Conservation (phyloP, 495 filamentous ascomycete genomes). For the Aspergillus steynii region DNA sequence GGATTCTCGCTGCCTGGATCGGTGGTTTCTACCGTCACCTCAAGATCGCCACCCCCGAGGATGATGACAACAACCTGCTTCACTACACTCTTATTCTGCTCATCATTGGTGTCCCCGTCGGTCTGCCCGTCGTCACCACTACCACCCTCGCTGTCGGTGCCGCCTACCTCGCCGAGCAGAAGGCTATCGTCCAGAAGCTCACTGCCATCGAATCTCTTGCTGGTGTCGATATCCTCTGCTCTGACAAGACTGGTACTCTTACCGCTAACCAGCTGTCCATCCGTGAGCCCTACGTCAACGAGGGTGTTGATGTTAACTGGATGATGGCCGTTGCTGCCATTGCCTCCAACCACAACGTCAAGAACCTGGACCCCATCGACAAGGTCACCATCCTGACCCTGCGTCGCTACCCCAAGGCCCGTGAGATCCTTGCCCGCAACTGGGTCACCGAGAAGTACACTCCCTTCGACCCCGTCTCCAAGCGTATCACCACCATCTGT, state of each 20-base stretch:
- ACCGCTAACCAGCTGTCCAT: slow-evolving; percentile 76
- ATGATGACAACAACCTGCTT: slow-evolving; percentile 55
- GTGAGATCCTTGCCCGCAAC: slow-evolving; percentile 66
- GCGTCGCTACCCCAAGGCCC: slow-evolving; percentile 71
- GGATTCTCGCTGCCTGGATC: slow-evolving; percentile 71
- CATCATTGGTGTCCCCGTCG: slow-evolving; percentile 74
- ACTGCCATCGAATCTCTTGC: slow-evolving; percentile 76
- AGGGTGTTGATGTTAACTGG: slow-evolving; percentile 77
- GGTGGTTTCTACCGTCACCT: slow-evolving; percentile 75
- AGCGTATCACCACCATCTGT: slow-evolving; percentile 71
- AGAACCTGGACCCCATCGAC: slow-evolving; percentile 75
- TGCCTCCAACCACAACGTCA: slow-evolving; percentile 75
- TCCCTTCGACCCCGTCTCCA: slow-evolving; percentile 77
- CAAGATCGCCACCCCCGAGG: slow-evolving; percentile 63
- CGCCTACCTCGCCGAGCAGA: slow-evolving; percentile 71
- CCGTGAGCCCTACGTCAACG: slow-evolving; percentile 72
- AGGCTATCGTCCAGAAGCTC: slow-evolving; percentile 75
- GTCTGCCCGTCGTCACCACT: slow-evolving; percentile 73
- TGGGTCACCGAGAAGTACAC: slow-evolving; percentile 76
- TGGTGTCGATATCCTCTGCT: slow-evolving; percentile 76
- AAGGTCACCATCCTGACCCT: slow-evolving; percentile 75
- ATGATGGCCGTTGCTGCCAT: slow-evolving; percentile 77
- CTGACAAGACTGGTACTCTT: slow-evolving; percentile 77
- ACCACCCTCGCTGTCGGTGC: slow-evolving; percentile 75
- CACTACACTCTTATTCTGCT: slow-evolving; percentile 67